These are phyloP conservation scores for Aspergillus neoniger DNA, from an alignment of 2,329 filamentous ascomycete genomes.

Conservation along the genomic window DNA sequence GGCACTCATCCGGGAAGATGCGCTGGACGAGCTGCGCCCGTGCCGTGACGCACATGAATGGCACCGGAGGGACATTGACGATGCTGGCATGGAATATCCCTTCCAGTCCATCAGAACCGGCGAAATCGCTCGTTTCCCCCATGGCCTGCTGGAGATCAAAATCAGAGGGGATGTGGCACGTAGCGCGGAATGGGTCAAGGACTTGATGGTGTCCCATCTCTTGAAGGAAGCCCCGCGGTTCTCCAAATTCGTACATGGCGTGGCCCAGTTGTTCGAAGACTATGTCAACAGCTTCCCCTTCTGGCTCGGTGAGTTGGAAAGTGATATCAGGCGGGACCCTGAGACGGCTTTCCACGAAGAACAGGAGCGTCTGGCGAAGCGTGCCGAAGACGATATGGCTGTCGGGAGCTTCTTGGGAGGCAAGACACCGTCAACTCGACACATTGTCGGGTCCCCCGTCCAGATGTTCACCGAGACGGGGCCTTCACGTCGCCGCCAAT, in stretches of 20 bases:
- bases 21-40: slow-evolving; percentile 78
- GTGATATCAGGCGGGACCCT: slow-evolving; percentile 90
- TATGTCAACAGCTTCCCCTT: slow-evolving; percentile 95
- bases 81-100: slow-evolving; percentile 77
- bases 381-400: slow-evolving; percentile 81
- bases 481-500: slow-evolving; percentile 23
- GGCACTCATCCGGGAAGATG: slow-evolving; percentile 75
- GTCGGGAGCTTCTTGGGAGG: slow-evolving; percentile 83
- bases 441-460: slow-evolving; percentile 39
- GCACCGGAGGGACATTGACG: slow-evolving; percentile 90
- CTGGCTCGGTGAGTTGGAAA: slow-evolving; percentile 90
- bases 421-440: slow-evolving; percentile 32
- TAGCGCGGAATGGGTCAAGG: slow-evolving; percentile 81
- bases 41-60: slow-evolving; percentile 86
- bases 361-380: slow-evolving; percentile 77
- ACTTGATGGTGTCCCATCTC: slow-evolving; percentile 88
- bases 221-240: slow-evolving; percentile 88
- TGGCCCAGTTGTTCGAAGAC: slow-evolving; percentile 89
- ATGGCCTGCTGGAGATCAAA: slow-evolving; percentile 90
- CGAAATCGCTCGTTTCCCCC: slow-evolving; percentile 88
- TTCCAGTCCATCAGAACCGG: slow-evolving; percentile 86
- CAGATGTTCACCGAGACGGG: slow-evolving; percentile 29
- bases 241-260: slow-evolving; percentile 95
- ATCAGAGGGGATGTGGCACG: slow-evolving; percentile 60
- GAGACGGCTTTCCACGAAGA: slow-evolving; percentile 88